Conservation (phyloP, 768 basidiomycete species). For the Suillus bovinus region DNA sequence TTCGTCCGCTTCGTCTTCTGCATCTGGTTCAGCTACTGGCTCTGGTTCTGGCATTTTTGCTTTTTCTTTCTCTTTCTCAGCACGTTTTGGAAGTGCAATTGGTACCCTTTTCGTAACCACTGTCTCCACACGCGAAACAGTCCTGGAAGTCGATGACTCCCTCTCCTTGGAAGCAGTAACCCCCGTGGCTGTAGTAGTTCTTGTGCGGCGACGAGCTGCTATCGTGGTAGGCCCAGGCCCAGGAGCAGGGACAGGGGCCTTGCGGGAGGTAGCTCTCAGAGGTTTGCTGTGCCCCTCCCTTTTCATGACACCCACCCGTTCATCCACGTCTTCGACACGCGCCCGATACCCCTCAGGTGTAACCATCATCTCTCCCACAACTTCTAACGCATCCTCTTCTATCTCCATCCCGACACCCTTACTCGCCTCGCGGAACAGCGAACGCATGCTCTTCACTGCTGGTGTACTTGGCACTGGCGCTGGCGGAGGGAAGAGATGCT, state of each 20-base stretch:
- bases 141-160: neutral
- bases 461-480: conserved; percentile 21
- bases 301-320: conserved; percentile 4
- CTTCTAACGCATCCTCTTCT: conserved; percentile 25
- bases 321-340: conserved; percentile 12
- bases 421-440: conserved; percentile 28
- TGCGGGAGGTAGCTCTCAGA: neutral
- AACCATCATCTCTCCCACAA: conserved; percentile 30
- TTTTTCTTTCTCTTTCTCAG: conserved; percentile 10
- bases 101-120: conserved; percentile 6
- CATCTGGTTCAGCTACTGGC: conserved; percentile 1
- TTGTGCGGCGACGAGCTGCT: conserved; percentile 25
- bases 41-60: conserved; percentile 1
- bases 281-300: conserved; percentile 7
- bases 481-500: conserved; percentile 30
- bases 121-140: neutral
- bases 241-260: conserved; percentile 2
- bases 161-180: neutral
- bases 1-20: neutral
- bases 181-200: conserved; percentile 11
- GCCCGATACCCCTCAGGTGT: conserved; percentile 28
- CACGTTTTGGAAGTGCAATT: conserved; percentile 5
- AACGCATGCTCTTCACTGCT: conserved; percentile 31
- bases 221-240: conserved; percentile 7
- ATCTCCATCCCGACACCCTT: conserved; percentile 27